Percentiles rank a stretch among this genome's conserved stretches.
phyloP scores from a whole-genome alignment of 2,329 filamentous ascomycete genomes.

The Pezicula rhizophila region DNA sequence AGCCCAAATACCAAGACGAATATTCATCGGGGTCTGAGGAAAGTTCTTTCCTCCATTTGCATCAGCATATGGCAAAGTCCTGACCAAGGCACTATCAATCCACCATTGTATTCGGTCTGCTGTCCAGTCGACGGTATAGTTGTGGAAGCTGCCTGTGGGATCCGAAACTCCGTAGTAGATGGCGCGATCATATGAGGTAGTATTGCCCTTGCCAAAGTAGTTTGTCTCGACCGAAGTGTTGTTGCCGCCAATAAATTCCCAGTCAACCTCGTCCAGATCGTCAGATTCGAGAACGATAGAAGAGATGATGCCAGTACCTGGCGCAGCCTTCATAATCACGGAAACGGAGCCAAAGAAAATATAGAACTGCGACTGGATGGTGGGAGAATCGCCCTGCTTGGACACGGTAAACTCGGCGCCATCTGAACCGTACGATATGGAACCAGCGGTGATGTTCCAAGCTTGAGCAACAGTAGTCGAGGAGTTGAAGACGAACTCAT shows the following conservation, averaged over 20 bases:
- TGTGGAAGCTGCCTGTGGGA: slow-evolving; percentile 57
- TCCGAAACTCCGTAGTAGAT: slow-evolving; percentile 51
- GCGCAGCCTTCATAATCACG: slow-evolving; percentile 69
- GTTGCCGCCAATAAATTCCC: slow-evolving; percentile 72
- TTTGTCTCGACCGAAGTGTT: slow-evolving; percentile 60
- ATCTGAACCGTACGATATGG: slow-evolving; percentile 52
- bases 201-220: slow-evolving; percentile 73
- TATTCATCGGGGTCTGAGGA: slow-evolving; percentile 71
- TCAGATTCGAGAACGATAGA: slow-evolving; percentile 80
- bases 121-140: slow-evolving; percentile 70
- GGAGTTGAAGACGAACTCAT: slow-evolving; percentile 58
- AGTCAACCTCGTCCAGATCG: slow-evolving; percentile 82
- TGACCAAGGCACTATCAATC: slow-evolving; percentile 61
- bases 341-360: slow-evolving; percentile 82
- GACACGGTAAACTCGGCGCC: slow-evolving; percentile 69
- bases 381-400: slow-evolving; percentile 68
- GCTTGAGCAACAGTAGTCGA: slow-evolving; percentile 46
- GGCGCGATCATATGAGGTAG: slow-evolving; percentile 64
- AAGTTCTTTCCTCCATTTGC: slow-evolving; percentile 58
- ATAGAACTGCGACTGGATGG: slow-evolving; percentile 73
- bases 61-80: slow-evolving; percentile 55
- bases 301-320: slow-evolving; percentile 70
- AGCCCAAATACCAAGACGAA: slow-evolving; percentile 63
- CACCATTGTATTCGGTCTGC: slow-evolving; percentile 59
- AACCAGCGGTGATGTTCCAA: slow-evolving; percentile 66